These are phyloP conservation scores for Geranium incanum DNA, from an alignment of 441 rosid species.

Conservation along the genomic window DNA sequence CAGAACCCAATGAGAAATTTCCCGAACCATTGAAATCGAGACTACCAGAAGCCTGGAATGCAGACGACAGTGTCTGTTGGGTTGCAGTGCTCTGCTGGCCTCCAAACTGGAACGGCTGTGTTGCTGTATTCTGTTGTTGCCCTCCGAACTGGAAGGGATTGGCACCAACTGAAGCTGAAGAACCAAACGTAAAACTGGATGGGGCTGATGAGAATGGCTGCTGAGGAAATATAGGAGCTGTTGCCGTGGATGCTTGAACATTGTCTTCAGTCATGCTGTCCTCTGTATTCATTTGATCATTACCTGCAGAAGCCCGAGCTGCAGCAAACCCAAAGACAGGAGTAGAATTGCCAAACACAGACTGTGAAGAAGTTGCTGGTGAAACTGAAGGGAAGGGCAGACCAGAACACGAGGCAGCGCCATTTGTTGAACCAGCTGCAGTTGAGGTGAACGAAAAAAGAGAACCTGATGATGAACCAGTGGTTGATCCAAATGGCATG, in stretches of 20 bases:
- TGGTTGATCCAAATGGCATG: slow-evolving; percentile 35
- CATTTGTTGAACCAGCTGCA: slow-evolving; percentile 17
- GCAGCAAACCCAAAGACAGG: slow-evolving; percentile 45
- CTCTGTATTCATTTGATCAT: slow-evolving; percentile 68
- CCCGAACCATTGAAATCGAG: slow-evolving; percentile 58
- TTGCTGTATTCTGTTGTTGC: background rate
- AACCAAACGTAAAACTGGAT: slow-evolving; percentile 36
- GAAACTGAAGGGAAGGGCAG: slow-evolving; percentile 48
- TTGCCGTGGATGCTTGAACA: slow-evolving; percentile 43
- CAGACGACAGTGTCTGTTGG: slow-evolving; percentile 30
- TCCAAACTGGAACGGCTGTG: slow-evolving; percentile 41
- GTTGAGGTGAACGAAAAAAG: background rate
- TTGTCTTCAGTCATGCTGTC: slow-evolving; percentile 93
- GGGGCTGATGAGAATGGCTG: slow-evolving; percentile 31
- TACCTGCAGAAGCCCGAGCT: slow-evolving; percentile 30
- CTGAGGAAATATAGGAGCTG: slow-evolving; percentile 47
- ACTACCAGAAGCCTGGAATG: slow-evolving; percentile 63
- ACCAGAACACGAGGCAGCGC: slow-evolving; percentile 34
- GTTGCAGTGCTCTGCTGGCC: slow-evolving; percentile 31
- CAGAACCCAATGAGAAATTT: slow-evolving; percentile 73
- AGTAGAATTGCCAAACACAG: slow-evolving; percentile 41
- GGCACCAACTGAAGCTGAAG: slow-evolving; percentile 25
- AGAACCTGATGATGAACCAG: background rate
- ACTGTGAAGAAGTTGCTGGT: slow-evolving; percentile 30
- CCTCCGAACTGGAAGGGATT: slow-evolving; percentile 37